Evolutionary conservation across 2,329 filamentous ascomycete species (phyloP), one percentile per base, ranked within the genome.

Genomic region (Aspergillus japonicus): DNA sequence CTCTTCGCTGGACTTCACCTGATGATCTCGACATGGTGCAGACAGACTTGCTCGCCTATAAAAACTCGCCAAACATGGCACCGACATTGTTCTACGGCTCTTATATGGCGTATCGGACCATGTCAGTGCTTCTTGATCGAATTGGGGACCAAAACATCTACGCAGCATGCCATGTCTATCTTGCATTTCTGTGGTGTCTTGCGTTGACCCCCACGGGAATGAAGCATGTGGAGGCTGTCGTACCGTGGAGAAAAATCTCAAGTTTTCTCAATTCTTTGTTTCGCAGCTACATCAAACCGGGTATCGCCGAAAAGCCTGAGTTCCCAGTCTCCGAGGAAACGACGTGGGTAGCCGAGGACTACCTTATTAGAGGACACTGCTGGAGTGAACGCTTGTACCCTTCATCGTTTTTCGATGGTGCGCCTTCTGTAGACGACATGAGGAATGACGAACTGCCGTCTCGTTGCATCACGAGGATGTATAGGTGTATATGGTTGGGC

Each of bases 311-410:
- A 61, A 61, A 68, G 60, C 58, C 71, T 44, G 59, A 69, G 0
- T 83, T 85, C 62, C 80, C 82, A 21, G 59, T 65, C 39, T 66
- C 72, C 35, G 73, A 78, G n/a, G 71, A 76, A 56, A 73, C 65
- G 2, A 73, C 77, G 10, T 83, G 85, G 53, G 66, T 88, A 1
- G 81, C 83, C 0, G 86, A 88, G 63, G 86, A 88, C 62, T 87
- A 83, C 62, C 67, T 80, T 1, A 80, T 87, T 7, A 79, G 84
- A 24, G 86, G 85, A 1, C 76, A 83, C 58, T 69, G 83, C 24
- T 86, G 83, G 81, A 81, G 78, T 54, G 75, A 81, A 60, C 48
- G 66, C 0, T 80, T 78, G 56, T 84, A 82, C 60, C 81, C 82
- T 0, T 62, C 75, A 1, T 71, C 74, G 3, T 87, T 84, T 74